A percentile compares a stretch with the other conserved stretches of the same genome.
These are phyloP conservation scores for Peniophora sp. DNA, from an alignment of 1,284 basidiomycete genomes.

Conservation along the genomic window DNA sequence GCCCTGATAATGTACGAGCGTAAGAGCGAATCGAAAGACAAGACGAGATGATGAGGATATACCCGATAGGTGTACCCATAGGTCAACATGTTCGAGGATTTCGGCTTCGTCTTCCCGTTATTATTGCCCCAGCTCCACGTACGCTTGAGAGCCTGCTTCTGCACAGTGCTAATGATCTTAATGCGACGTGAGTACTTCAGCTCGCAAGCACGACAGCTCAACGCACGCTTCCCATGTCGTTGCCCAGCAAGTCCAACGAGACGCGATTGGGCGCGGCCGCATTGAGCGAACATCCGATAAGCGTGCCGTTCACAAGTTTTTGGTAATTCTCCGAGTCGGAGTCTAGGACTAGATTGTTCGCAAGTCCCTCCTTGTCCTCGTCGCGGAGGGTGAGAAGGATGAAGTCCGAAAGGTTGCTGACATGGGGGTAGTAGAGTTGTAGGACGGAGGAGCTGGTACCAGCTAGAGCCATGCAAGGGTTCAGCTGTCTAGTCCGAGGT, in stretches of 20 bases:
- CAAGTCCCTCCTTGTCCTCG: not conserved
- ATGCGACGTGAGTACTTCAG: not conserved
- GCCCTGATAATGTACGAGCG: too few relatives aligned
- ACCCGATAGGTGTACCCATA: too few relatives aligned
- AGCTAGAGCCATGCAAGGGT: too few relatives aligned
- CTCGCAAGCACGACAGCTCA: too few relatives aligned
- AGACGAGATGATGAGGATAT: too few relatives aligned
- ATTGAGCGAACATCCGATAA: slow-evolving; percentile 24
- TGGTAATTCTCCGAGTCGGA: slow-evolving; percentile 29
- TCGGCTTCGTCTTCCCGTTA: too few relatives aligned
- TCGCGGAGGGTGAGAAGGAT: slow-evolving; percentile 6
- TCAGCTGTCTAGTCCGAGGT: too few relatives aligned
- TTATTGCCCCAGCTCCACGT: too few relatives aligned
- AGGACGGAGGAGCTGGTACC: slow-evolving; percentile 16
- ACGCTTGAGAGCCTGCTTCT: too few relatives aligned
- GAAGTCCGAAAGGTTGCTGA: slow-evolving; percentile 23
- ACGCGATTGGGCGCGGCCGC: slow-evolving; percentile 25
- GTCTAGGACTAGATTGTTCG: slow-evolving; percentile 14
- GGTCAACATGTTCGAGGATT: too few relatives aligned
- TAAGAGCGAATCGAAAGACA: too few relatives aligned
- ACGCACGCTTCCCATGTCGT: slow-evolving; percentile 51
- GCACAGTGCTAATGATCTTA: too few relatives aligned
- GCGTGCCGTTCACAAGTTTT: slow-evolving; percentile 34
- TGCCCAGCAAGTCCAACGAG: slow-evolving; percentile 66
- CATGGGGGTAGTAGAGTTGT: slow-evolving; percentile 30